Percentiles rank a stretch among this genome's conserved stretches.
phyloP scores from a whole-genome alignment of 345 rosid species.

The Populus davidiana region DNA sequence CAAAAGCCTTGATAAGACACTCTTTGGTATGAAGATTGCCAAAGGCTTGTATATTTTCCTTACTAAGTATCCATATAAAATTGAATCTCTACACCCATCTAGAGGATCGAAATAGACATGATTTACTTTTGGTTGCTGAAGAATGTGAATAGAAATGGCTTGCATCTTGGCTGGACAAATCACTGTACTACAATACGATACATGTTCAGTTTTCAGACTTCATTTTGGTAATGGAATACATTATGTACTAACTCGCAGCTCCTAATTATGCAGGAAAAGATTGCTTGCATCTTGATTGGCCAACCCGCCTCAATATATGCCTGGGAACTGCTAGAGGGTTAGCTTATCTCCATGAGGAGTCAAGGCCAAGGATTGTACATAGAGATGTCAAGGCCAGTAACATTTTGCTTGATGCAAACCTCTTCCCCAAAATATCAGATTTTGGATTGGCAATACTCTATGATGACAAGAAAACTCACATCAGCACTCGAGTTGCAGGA shows the following conservation, averaged over 20 bases:
- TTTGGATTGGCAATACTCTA: conserved; percentile 42
- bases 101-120: neutral
- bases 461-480: conserved; percentile 41
- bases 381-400: conserved; percentile 48
- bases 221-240: neutral
- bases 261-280: neutral
- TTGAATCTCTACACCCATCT: neutral
- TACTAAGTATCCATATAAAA: neutral
- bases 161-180: conserved; percentile 21
- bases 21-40: conserved; percentile 9
- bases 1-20: conserved; percentile 17
- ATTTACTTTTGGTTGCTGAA: neutral
- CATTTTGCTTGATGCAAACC: conserved; percentile 27
- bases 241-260: neutral
- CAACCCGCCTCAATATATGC: conserved; percentile 35
- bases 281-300: conserved; percentile 13
- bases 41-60: neutral
- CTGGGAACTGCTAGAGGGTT: conserved; percentile 24
- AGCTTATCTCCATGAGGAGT: conserved; percentile 42
- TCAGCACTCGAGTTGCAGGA: conserved; percentile 47
- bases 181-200: conserved; percentile 21
- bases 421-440: conserved; percentile 41
- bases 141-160: neutral
- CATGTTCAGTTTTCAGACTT: conserved; percentile 27
- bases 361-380: conserved; percentile 41